These are phyloP conservation scores for Citrus cavaleriei DNA, from an alignment of 345 rosid species.

Conservation along the genomic window DNA sequence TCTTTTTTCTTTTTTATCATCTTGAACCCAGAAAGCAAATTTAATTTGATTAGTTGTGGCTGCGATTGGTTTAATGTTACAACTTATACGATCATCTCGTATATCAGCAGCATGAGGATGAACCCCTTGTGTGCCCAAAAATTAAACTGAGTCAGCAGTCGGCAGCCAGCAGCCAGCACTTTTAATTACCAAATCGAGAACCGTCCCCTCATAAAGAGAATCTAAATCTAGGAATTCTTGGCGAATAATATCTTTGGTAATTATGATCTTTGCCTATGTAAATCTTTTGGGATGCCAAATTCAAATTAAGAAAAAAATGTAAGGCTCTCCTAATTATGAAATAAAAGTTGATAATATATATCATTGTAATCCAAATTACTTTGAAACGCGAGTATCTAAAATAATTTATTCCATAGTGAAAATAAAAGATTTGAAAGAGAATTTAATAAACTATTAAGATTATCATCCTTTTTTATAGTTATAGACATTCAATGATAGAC, in stretches of 20 bases:
- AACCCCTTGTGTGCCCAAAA: background rate
- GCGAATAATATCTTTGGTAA: background rate
- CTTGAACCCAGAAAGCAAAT: background rate
- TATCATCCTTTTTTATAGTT: too few relatives aligned
- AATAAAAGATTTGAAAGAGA: too few relatives aligned
- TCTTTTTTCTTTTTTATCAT: too few relatives aligned
- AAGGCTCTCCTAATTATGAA: accelerated
- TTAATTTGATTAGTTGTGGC: background rate
- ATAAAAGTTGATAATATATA: too few relatives aligned
- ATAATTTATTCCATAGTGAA: too few relatives aligned
- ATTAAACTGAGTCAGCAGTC: background rate
- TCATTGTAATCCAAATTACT: accelerated
- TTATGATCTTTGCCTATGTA: too few relatives aligned
- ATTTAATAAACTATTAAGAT: too few relatives aligned
- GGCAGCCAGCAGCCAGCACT: background rate
- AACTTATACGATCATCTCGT: background rate
- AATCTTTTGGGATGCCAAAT: too few relatives aligned
- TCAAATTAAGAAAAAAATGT: too few relatives aligned
- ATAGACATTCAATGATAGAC: too few relatives aligned
- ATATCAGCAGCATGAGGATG: background rate
- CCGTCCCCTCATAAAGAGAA: background rate
- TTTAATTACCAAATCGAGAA: background rate
- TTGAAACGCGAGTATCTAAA: too few relatives aligned
- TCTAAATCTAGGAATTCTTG: background rate
- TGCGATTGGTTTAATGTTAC: background rate